Evolutionary conservation across 148 eudicot genomes (phyloP).

Genomic region (Silene uniflora): DNA sequence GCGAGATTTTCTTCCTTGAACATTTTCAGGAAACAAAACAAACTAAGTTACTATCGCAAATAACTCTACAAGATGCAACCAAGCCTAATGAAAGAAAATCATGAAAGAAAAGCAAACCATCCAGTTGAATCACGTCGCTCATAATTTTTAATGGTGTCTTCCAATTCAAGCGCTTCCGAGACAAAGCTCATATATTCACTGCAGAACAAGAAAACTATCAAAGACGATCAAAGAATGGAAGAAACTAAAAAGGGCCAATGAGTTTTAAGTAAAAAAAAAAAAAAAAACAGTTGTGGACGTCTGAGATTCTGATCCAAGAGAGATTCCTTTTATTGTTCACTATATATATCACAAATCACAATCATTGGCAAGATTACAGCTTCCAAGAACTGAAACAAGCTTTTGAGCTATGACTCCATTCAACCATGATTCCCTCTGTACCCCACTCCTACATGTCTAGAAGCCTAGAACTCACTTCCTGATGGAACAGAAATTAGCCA

Average conservation of each 20-base stretch:
- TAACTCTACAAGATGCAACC: background rate
- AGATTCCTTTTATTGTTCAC: background rate
- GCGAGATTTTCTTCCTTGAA: background rate
- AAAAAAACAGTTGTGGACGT: background rate
- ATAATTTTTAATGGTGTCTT: slow-evolving; percentile 79
- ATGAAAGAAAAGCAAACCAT: slow-evolving; percentile 46
- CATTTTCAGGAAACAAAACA: background rate
- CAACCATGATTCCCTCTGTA: background rate
- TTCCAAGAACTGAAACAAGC: background rate
- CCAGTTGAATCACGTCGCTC: slow-evolving; percentile 71
- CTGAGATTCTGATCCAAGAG: background rate
- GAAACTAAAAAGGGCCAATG: background rate
- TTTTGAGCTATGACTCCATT: background rate
- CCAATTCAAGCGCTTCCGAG: slow-evolving; percentile 85
- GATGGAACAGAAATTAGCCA: background rate
- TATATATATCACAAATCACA: background rate
- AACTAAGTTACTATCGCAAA: background rate
- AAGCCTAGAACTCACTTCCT: background rate
- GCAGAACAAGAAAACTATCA: slow-evolving; percentile 31
- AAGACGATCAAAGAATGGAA: background rate
- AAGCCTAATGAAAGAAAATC: background rate
- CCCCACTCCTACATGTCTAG: background rate
- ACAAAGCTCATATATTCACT: slow-evolving; percentile 85
- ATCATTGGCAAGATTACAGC: background rate
- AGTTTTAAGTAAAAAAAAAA: background rate